A percentile compares a stretch with the other conserved stretches of the same genome.
These are phyloP conservation scores for Hymenochaete sp. DNA, from an alignment of 1,284 basidiomycete genomes.

Conservation along the genomic window DNA sequence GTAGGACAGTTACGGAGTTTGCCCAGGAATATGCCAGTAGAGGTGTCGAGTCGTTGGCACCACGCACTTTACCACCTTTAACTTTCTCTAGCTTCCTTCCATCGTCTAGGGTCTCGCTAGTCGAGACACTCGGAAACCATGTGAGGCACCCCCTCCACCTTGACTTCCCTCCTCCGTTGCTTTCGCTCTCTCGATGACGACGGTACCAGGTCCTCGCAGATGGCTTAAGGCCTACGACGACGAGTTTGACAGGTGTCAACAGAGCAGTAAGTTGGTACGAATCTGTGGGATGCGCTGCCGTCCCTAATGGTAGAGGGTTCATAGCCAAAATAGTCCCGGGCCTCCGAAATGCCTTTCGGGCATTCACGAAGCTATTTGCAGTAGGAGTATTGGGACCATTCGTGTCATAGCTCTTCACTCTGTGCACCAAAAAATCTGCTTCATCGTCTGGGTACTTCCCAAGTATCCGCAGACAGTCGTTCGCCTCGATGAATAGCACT, in stretches of 20 bases:
- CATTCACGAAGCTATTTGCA: background rate
- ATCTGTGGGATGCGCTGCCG: conserved; percentile 70
- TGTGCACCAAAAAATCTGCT: conserved; percentile 16
- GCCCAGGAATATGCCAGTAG: conserved; percentile 83
- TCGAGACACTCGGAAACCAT: conserved; percentile 65
- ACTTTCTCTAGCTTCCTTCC: conserved; percentile 19
- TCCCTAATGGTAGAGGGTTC: conserved; percentile 78
- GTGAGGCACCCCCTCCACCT: conserved; percentile 55
- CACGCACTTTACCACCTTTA: conserved; percentile 24
- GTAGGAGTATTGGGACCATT: conserved; percentile 25
- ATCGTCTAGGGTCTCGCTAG: conserved; percentile 20
- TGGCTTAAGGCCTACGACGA: conserved; percentile 90
- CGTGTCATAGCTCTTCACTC: conserved; percentile 15
- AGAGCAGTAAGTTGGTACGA: conserved; percentile 80
- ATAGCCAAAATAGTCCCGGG: conserved; percentile 72
- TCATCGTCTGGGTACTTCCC: conserved; percentile 77
- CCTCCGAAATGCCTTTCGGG: conserved; percentile 39
- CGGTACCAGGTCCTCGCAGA: conserved; percentile 91
- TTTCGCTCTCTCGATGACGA: conserved; percentile 50
- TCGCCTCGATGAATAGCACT: conserved; percentile 91
- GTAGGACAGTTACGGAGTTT: conserved; percentile 51
- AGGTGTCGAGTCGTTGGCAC: conserved; percentile 36
- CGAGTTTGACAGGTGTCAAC: conserved; percentile 83
- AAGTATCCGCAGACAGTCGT: conserved; percentile 89
- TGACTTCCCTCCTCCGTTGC: conserved; percentile 31